Conservation (phyloP, 2,329 filamentous ascomycete species). For the Trichoderma lentiforme region DNA sequence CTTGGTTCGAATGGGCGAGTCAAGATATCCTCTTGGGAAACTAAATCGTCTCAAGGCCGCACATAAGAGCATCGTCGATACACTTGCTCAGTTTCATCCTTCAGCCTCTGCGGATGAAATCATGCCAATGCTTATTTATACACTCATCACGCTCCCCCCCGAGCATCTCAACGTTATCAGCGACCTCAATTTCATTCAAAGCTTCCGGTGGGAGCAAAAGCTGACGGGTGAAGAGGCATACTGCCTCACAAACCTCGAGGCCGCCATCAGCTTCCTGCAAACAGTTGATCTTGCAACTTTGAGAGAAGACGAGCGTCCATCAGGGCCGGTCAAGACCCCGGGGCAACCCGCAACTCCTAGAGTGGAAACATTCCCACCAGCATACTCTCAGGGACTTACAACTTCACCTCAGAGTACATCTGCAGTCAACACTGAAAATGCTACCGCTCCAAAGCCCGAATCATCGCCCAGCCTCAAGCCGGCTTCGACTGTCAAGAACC, state of each 20-base stretch:
- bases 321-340: slow-evolving; percentile 60
- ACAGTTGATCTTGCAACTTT: slow-evolving; percentile 91
- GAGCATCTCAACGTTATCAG: slow-evolving; percentile 87
- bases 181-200: slow-evolving; percentile 90
- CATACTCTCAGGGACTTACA: slow-evolving; percentile 47
- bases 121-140: slow-evolving; percentile 93
- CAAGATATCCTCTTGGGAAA: slow-evolving; percentile 86
- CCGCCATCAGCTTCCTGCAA: slow-evolving; percentile 88
- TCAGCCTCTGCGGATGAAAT: slow-evolving; percentile 96
- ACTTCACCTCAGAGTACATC: slow-evolving; percentile 32
- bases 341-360: slow-evolving; percentile 47
- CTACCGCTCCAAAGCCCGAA: slow-evolving; percentile 35
- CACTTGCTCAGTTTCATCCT: slow-evolving; percentile 62
- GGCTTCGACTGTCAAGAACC: slow-evolving; percentile 57
- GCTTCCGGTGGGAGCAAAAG: slow-evolving; percentile 81
- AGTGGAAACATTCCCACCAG: slow-evolving; percentile 56
- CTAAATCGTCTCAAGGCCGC: slow-evolving; percentile 82
- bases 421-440: slow-evolving; percentile 33
- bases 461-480: slow-evolving; percentile 44
- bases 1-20: slow-evolving; percentile 78
- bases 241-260: slow-evolving; percentile 93
- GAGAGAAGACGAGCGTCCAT: slow-evolving; percentile 71
- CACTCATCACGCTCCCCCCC: slow-evolving; percentile 84
- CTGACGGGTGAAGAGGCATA: slow-evolving; percentile 94
- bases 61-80: slow-evolving; percentile 93